Evolutionary conservation across 2,329 filamentous ascomycete species (phyloP).

Genomic region (Corynespora cassiicola): DNA sequence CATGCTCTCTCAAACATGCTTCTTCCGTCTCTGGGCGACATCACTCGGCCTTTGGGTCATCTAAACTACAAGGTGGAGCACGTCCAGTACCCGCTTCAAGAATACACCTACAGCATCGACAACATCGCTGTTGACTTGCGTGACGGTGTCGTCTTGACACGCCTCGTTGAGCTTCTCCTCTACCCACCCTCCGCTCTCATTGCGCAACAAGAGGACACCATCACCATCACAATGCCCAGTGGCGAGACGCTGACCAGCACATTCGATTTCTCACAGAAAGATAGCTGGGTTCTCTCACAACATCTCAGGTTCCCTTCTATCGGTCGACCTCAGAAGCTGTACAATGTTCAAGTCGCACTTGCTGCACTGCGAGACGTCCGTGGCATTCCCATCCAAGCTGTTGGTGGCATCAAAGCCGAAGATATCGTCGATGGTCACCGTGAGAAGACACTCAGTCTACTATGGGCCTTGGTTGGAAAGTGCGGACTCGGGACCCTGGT

Average conservation of each 20-base stretch:
- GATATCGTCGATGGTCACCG: conserved; percentile 70
- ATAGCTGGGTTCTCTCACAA: conserved; percentile 59
- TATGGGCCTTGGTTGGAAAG: conserved; percentile 66
- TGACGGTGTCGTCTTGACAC: conserved; percentile 66
- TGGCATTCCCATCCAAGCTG: conserved; percentile 48
- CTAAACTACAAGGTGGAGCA: conserved; percentile 63
- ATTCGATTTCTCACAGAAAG: conserved; percentile 37
- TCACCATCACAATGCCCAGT: conserved; percentile 55
- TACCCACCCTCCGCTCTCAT: conserved; percentile 47
- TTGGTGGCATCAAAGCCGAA: conserved; percentile 56
- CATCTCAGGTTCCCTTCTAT: conserved; percentile 65
- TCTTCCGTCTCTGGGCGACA: conserved; percentile 65
- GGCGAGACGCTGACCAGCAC: conserved; percentile 51
- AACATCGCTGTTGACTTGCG: conserved; percentile 69
- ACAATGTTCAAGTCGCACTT: conserved; percentile 66
- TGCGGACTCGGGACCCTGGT: conserved; percentile 62
- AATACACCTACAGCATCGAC: conserved; percentile 63
- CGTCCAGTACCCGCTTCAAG: conserved; percentile 63
- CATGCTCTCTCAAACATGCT: conserved; percentile 60
- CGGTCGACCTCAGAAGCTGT: conserved; percentile 62
- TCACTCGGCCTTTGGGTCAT: conserved; percentile 61
- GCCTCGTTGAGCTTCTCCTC: conserved; percentile 64
- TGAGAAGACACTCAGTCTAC: conserved; percentile 66
- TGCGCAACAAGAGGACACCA: conserved; percentile 43
- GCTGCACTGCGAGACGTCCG: conserved; percentile 56